Base-by-base conservation (phyloP, 2,329 filamentous ascomycete genomes). In the Lasiodiplodia theobromae region DNA sequence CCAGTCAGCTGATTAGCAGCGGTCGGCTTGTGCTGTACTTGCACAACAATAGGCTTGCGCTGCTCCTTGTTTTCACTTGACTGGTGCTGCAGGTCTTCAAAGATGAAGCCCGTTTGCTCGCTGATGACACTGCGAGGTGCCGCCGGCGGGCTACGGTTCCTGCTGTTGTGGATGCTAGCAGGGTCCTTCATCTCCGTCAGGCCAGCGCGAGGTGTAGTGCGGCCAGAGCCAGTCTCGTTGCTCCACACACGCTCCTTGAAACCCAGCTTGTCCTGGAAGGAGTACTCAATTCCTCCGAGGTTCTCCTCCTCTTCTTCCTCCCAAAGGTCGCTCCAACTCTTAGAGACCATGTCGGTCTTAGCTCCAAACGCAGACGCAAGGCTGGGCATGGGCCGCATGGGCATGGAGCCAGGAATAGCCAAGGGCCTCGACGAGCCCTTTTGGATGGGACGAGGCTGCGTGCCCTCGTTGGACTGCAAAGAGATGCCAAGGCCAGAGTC, bases 281-380 rank as follows among this genome's bases (percentile, higher is more conserved):
- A 72, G 51, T 91, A 88, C 74, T 91, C 87, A 44, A 86, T 84
- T 73, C 92, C 88, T 71, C 91, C 76, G 63, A 76, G 37, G 31
- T 71, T 89, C 71, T 92, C 90, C 75, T 96, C 94, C 66, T 98
- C 95, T 78, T 98, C 95, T 79, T 98, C 95, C 69, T 98, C 95
- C 91, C 94, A 97, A 79, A 98, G 89, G 79, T 99, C 96, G 76
- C 94, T 97, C 96, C 96, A 99, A 85, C 96, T 98, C 90, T 98
- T 98, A 68, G 96, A 97, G 58, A 96, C 92, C 58, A 87, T 84
- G 56, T 95, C 91, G 71, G 89, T 87, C 77, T 91, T 89, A 76
- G 89, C 89, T 64, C 92, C 92, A 77, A 97, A 95, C 63, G 95
- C 88, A 76, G 91, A 88, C 4, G 92, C 89, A 86, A 95, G 90